Evolutionary conservation across 2,329 filamentous ascomycete genomes (phyloP).

Genomic region (Fusarium siculi): DNA sequence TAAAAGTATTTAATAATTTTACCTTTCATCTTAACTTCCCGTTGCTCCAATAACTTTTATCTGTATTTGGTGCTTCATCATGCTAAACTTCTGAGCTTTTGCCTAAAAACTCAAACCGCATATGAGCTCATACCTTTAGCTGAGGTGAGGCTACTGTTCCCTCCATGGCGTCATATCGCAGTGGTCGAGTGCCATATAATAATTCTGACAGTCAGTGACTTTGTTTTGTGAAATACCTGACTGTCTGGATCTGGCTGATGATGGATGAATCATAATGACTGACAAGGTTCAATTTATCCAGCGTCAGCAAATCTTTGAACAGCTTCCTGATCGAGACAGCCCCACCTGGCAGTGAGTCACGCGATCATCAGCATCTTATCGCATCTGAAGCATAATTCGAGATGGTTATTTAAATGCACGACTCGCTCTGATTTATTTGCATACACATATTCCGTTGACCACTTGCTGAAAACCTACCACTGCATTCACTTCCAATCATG

Average conservation of each 20-base stretch:
- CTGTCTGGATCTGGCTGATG: neutral
- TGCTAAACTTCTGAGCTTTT: neutral
- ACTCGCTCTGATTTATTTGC: fast-evolving
- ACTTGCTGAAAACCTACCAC: neutral
- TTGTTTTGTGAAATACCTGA: neutral
- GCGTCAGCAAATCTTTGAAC: neutral
- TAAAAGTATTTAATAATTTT: neutral
- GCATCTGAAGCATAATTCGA: neutral
- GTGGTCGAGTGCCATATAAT: neutral
- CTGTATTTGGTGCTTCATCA: neutral
- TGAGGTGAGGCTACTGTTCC: too few species aligned
- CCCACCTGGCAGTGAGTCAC: constrained; percentile 13
- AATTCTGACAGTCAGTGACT: constrained; percentile 11
- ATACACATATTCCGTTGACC: fast-evolving
- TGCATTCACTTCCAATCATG: neutral
- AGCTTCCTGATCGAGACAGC: constrained; percentile 8
- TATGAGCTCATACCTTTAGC: too few species aligned
- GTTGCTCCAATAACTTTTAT: fast-evolving
- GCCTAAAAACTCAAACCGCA: fast-evolving
- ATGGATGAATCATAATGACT: neutral
- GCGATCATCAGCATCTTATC: neutral
- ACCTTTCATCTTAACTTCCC: fast-evolving
- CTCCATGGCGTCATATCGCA: too few species aligned
- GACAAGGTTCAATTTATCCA: neutral
- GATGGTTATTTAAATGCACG: neutral